Evolutionary conservation across 176 grass and related monocot species (phyloP).

Genomic region (Aegilops sharonensis): DNA sequence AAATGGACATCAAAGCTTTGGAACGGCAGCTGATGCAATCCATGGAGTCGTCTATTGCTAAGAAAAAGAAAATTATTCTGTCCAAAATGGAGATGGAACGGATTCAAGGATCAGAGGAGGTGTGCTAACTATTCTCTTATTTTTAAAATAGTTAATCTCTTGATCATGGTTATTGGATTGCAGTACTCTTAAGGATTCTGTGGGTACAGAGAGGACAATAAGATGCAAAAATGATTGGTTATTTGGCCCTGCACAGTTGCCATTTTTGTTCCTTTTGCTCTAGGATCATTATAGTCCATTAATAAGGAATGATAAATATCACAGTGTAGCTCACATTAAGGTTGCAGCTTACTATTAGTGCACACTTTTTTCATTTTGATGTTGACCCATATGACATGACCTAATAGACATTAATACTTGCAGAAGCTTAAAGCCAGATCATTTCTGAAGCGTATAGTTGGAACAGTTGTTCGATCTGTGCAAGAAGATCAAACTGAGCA

Average conservation of each 20-base stretch:
- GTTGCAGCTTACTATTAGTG: background rate
- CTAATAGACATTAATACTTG: constrained; percentile 26
- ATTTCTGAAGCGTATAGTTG: constrained; percentile 89
- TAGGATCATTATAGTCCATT: background rate
- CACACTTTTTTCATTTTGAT: background rate
- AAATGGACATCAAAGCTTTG: constrained; percentile 86
- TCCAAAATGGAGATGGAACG: constrained; percentile 97
- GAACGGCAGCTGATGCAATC: constrained; percentile 93
- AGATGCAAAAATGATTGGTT: background rate
- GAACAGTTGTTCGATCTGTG: constrained; percentile 92
- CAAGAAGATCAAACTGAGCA: constrained; percentile 98
- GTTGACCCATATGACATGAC: background rate
- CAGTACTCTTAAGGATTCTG: background rate
- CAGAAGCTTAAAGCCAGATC: constrained; percentile 95
- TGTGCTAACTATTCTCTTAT: constrained; percentile 28
- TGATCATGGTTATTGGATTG: background rate
- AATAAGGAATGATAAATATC: background rate
- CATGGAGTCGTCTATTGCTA: constrained; percentile 77
- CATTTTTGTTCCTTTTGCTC: background rate
- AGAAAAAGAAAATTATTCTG: constrained; percentile 99
- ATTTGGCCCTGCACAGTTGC: background rate
- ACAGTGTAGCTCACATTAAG: background rate
- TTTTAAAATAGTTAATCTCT: background rate
- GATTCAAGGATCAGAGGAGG: constrained; percentile 97
- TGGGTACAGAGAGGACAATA: background rate